Evolutionary conservation across 768 basidiomycete genomes (phyloP), one percentile per base, ranked within the genome.

Genomic region (Aureoboletus auriporus): DNA sequence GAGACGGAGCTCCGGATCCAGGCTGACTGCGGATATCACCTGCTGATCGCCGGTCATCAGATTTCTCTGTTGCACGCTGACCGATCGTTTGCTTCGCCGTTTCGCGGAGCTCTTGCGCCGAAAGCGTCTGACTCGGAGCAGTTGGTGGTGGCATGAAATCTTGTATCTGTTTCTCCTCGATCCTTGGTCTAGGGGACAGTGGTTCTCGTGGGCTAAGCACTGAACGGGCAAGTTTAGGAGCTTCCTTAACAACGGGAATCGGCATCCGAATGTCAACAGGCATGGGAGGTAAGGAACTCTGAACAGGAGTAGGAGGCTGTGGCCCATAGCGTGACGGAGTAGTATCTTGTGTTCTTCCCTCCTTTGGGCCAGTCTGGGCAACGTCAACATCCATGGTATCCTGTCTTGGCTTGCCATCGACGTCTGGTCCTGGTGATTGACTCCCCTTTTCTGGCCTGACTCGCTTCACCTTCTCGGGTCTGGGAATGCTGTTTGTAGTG

Each of bases 401-500:
- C 2, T 58, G 44, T 47, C 63, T 65, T 12, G 40, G 36, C 42
- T 52, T 61, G 48, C 44, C 62, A 20, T 67, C 62, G 27, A 55
- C 51, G n/a, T 71, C 67, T 8, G 64, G 64, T 3, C 55, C 62
- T 4, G 71, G 70, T 8, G 71, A 67, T 31, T 69, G 68, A 8
- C 69, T 66, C 39, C 67, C 67, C 42, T 60, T 65, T 29, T 75
- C 73, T 16, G 60, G 60, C 33, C 71, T 59, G 17, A 79, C 68
- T 17, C 87, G 74, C 65, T 80, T 86, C 49, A 89, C 84, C 30
- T 87, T 85, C 61, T 89, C 86, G n/a, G 87, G 87, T 40, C 86
- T 72, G 20, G 86, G 87, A 39, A 89, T 76, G 60, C 87, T 89
- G 53, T 20, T 38, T 50, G 23, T 8, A 27, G 47, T 11, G 47